A percentile compares a stretch with the other conserved stretches of the same genome.
Evolutionary conservation across 2,329 filamentous ascomycete species (phyloP).

Genomic region (Cladosporium sp.): DNA sequence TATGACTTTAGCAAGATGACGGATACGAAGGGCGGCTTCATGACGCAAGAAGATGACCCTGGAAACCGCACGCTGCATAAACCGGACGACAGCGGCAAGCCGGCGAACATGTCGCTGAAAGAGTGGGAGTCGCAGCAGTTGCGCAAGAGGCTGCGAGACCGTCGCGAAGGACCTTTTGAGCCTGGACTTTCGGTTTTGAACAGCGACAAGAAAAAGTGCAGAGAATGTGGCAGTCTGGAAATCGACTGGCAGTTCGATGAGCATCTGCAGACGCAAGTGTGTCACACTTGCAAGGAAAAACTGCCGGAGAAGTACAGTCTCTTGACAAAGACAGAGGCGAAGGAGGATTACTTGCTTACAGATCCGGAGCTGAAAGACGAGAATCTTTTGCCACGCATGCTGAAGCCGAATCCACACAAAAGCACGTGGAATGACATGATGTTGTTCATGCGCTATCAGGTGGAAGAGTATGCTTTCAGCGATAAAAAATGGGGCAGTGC

Average conservation of each 20-base stretch:
- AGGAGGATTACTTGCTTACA: conserved; percentile 91
- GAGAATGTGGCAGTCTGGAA: conserved; percentile 80
- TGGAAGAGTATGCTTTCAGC: conserved; percentile 88
- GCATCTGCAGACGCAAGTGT: conserved; percentile 74
- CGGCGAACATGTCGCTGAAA: conserved; percentile 81
- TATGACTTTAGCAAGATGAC: conserved; percentile 99
- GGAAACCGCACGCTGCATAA: conserved; percentile 75
- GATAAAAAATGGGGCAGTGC: conserved; percentile 85
- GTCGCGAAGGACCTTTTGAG: conserved; percentile 81
- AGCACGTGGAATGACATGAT: conserved; percentile 98
- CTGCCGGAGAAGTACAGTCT: conserved; percentile 90
- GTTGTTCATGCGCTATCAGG: conserved; percentile 89
- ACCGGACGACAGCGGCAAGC: conserved; percentile 60
- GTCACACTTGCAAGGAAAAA: conserved; percentile 83
- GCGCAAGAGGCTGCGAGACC: conserved; percentile 69
- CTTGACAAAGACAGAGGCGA: conserved; percentile 93
- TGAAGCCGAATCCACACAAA: conserved; percentile 92
- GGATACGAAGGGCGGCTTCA: conserved; percentile 94
- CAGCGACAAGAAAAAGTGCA: conserved; percentile 66
- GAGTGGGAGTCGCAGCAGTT: conserved; percentile 90
- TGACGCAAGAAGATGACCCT: conserved; percentile 89
- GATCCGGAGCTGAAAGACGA: conserved; percentile 91
- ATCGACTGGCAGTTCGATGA: conserved; percentile 97
- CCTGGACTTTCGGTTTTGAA: conserved; percentile 80
- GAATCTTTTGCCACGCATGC: conserved; percentile 82